A percentile compares a stretch with the other conserved stretches of the same genome.
Conservation (phyloP, 768 basidiomycete genomes). For the Omphalotus guepiniiformis region DNA sequence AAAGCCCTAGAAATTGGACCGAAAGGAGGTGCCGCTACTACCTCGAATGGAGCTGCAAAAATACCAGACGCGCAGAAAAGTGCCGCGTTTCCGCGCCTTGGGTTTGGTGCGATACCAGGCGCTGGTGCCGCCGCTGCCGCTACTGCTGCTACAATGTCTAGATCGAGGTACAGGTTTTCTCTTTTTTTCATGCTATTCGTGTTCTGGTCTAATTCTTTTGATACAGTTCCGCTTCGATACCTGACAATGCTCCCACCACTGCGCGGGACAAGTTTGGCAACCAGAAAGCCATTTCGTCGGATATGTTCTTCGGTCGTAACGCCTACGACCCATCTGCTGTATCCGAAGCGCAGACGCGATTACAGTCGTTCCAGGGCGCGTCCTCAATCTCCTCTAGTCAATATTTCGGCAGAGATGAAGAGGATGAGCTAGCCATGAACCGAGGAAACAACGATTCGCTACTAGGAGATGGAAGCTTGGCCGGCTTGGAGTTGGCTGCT, state of each 20-base stretch:
- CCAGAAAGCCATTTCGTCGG: conserved; percentile 96
- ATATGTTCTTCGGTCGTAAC: conserved; percentile 94
- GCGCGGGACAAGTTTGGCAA: conserved; percentile 88
- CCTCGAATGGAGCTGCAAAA: conserved; percentile 15
- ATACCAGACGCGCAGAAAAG: conserved; percentile 5
- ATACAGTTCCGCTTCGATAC: conserved; percentile 15
- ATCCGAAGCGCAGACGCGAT: conserved; percentile 75
- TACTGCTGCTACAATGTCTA: conserved; percentile 28
- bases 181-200: no score
- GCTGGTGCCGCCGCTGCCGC: conserved; percentile 51
- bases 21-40: conserved; percentile 23
- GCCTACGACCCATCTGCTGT: conserved; percentile 72
- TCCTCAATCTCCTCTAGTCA: conserved; percentile 92
- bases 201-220: background rate
- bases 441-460: conserved; percentile 12
- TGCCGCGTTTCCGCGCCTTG: conserved; percentile 66
- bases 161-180: conserved; percentile 27
- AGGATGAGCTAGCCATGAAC: conserved; percentile 45
- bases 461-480: conserved; percentile 54
- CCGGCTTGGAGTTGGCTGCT: conserved; percentile 58
- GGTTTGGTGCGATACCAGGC: conserved; percentile 79
- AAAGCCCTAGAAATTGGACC: conserved; percentile 36
- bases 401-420: conserved; percentile 93
- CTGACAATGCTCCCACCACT: conserved; percentile 63
- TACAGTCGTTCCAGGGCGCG: conserved; percentile 86